Evolutionary conservation across 768 basidiomycete genomes (phyloP), one percentile per base, ranked within the genome.

Genomic region (Terana coerulea): DNA sequence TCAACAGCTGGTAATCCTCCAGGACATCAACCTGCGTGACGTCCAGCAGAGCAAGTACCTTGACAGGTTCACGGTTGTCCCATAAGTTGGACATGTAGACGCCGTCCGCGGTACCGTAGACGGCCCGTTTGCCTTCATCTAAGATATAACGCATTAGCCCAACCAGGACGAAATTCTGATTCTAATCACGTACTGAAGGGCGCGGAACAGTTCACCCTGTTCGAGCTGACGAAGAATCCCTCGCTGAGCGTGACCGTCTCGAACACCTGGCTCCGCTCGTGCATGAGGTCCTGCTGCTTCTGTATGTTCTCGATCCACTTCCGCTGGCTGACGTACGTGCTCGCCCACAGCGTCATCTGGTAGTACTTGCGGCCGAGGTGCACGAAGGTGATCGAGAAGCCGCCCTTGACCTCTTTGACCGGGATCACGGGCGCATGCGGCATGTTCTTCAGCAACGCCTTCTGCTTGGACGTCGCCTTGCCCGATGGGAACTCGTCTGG

Each of bases 81-180:
- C 82, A 77, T 25, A 97, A 72, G 65, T 98, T 91, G 24, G 92
- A 92, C 54, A 98, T 78, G 65, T 98, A 99, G 22, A 99, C 88
- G 22, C 97, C 97, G 57, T 98, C 94, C 61, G 95, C 91, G 3
- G 95, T 95, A n/a, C 95, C 97, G 68, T 95, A 98, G 8, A 91
- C 94, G 59, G 97, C 84, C 50, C 85, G 79, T 60, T 87, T 74
- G 11, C 93, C 95, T 50, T 80, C 80, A 62, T 79, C 95, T 97
- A 66, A 30, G 44, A 42, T 17, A 8, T n/a, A n/a, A 34, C 33
- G 33, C 33, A 35, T 45, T 9, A 45, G 24, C 44, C 44, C 9
- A 12, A 46, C 12, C n/a, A n/a, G n/a, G n/a, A n/a, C n/a, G 17
- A 19, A 51, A 40, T 39, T 40, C n/a, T n/a, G n/a, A n/a, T n/a